These are phyloP conservation scores for Sporobolomyces phaffii DNA, from an alignment of 768 basidiomycete genomes.

Conservation along the genomic window DNA sequence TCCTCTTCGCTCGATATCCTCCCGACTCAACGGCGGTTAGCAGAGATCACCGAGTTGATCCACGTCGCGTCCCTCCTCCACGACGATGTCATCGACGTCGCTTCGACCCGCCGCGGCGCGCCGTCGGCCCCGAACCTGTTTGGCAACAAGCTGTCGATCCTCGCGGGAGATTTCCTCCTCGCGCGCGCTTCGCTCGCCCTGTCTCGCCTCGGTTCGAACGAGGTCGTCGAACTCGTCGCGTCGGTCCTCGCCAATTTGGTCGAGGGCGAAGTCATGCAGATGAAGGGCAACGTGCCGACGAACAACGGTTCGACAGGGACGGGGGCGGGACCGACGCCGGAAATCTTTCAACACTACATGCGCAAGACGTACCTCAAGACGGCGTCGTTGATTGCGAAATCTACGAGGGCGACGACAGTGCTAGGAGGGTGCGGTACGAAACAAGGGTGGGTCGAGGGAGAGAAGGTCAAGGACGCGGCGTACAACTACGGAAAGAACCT, in stretches of 20 bases:
- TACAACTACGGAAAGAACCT: conserved; percentile 86
- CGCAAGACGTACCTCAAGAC: conserved; percentile 91
- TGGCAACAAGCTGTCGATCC: conserved; percentile 87
- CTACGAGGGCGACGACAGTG: conserved; percentile 74
- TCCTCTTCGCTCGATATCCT: conserved; percentile 51
- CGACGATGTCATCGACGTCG: conserved; percentile 76
- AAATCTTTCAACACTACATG: conserved; percentile 60
- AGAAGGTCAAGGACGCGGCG: conserved; percentile 78
- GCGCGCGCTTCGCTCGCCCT: conserved; percentile 83
- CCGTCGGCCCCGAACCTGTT: conserved; percentile 68
- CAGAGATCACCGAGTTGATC: conserved; percentile 96
- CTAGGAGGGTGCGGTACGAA: conserved; percentile 63
- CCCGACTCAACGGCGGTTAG: conserved; percentile 83
- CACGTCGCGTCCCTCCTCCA: conserved; percentile 90
- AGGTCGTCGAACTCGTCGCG: conserved; percentile 88
- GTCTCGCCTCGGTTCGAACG: conserved; percentile 72
- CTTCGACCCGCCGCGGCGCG: conserved; percentile 63
- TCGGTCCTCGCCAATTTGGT: conserved; percentile 89
- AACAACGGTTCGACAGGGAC: no score
- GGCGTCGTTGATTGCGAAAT: conserved; percentile 84
- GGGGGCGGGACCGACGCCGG: conserved; percentile 38
- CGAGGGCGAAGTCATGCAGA: conserved; percentile 88
- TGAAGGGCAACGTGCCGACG: conserved; percentile 49
- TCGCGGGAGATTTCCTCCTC: conserved; percentile 91
- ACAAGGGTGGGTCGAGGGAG: conserved; percentile 54